phyloP scores from a whole-genome alignment of 768 basidiomycete genomes.

The Boletus speciosus region DNA sequence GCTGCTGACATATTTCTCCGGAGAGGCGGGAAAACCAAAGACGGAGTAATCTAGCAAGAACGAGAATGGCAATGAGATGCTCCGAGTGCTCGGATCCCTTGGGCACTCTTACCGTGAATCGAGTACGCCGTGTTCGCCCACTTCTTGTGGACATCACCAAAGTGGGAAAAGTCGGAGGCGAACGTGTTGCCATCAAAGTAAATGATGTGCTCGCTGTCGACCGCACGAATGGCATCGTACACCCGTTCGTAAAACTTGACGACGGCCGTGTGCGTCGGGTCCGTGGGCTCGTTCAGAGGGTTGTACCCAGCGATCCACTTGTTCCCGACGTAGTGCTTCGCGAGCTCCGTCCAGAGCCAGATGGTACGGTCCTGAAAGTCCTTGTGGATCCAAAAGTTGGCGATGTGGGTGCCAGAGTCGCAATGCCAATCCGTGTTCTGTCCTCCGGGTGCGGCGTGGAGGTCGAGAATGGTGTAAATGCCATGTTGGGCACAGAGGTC shows the following conservation, averaged over 20 bases:
- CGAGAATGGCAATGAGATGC: neutral
- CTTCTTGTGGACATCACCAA: slow-evolving; percentile 56
- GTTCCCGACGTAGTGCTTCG: slow-evolving; percentile 71
- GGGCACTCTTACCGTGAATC: slow-evolving; percentile 54
- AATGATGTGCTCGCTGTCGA: slow-evolving; percentile 68
- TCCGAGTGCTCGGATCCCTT: neutral
- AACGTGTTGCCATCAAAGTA: slow-evolving; percentile 87
- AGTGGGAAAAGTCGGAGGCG: slow-evolving; percentile 73
- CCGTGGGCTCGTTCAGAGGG: slow-evolving; percentile 78
- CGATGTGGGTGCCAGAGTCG: slow-evolving; percentile 66
- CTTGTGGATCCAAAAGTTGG: slow-evolving; percentile 79
- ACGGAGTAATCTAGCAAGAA: slow-evolving; percentile 25
- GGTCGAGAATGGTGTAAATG: slow-evolving; percentile 76
- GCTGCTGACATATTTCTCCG: slow-evolving; percentile 50
- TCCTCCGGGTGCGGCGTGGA: slow-evolving; percentile 73
- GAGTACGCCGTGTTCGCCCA: slow-evolving; percentile 75
- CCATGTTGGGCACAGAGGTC: slow-evolving; percentile 69
- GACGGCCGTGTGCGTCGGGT: slow-evolving; percentile 61
- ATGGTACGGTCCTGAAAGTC: slow-evolving; percentile 79
- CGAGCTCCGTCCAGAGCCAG: slow-evolving; percentile 76
- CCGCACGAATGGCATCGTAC: slow-evolving; percentile 63
- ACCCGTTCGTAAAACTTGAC: slow-evolving; percentile 66
- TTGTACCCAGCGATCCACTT: slow-evolving; percentile 87
- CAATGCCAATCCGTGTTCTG: slow-evolving; percentile 82
- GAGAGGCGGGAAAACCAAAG: slow-evolving; percentile 68